phyloP scores from a whole-genome alignment of 2,329 filamentous ascomycete genomes.

The Paracorniculantispora psalliotae region DNA sequence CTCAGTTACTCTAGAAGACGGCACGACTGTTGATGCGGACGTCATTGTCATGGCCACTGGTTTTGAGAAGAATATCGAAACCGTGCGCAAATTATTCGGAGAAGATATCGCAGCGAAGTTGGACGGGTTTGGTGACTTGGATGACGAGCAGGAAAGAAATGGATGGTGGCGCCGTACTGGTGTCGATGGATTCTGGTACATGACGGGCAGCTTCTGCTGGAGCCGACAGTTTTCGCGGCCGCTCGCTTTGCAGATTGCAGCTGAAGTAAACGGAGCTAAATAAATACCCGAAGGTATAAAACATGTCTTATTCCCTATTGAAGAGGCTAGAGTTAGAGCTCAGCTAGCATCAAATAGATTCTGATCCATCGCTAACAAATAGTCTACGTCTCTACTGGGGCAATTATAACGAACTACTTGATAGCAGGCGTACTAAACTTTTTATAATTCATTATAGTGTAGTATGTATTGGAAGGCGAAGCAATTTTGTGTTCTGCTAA shows the following conservation, averaged over 20 bases:
- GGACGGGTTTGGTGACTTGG: conserved; percentile 33
- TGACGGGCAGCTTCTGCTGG: conserved; percentile 31
- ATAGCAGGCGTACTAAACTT: not conserved
- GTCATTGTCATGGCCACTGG: conserved; percentile 40
- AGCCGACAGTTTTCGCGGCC: conserved; percentile 32
- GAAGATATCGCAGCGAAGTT: conserved; percentile 30
- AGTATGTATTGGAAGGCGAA: not conserved
- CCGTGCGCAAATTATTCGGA: conserved; percentile 31
- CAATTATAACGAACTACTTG: not conserved
- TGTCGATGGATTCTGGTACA: conserved; percentile 34
- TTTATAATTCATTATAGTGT: not conserved
- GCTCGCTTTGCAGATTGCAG: conserved; percentile 34
- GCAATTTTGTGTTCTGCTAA: not conserved
- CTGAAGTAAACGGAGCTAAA: not conserved
- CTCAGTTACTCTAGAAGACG: conserved; percentile 27
- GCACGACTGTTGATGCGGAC: conserved; percentile 33
- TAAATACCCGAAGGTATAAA: not conserved
- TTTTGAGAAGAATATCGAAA: conserved; percentile 34
- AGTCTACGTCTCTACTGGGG: not conserved
- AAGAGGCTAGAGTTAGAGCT: not conserved
- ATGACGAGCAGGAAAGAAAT: conserved; percentile 27
- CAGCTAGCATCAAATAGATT: not conserved
- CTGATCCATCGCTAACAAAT: not conserved
- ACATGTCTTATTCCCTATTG: not conserved
- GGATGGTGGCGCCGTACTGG: conserved; percentile 30